Percentiles rank a stretch among this genome's conserved stretches.
Evolutionary conservation across 2,329 filamentous ascomycete species (phyloP).

Genomic region (Tolypocladium album): DNA sequence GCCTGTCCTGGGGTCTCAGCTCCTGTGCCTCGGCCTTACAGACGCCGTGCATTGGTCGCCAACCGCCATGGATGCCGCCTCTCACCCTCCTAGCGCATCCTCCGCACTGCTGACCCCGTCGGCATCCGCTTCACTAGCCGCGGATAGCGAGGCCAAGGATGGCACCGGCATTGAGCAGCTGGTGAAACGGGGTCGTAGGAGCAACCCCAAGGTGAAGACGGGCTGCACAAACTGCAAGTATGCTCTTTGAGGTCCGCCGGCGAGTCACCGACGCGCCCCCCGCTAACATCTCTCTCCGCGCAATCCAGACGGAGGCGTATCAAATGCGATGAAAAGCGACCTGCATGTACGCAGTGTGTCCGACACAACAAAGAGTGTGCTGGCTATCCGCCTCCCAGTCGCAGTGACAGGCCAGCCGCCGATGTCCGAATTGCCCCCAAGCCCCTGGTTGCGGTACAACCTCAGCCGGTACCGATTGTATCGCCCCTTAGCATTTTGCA

Average conservation of each 20-base stretch:
- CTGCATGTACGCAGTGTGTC: conserved; percentile 48
- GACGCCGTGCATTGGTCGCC: background rate
- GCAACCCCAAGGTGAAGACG: conserved; percentile 54
- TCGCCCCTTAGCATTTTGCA: conserved; percentile 5
- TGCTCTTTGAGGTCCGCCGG: conserved; percentile 18
- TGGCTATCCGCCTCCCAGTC: conserved; percentile 50
- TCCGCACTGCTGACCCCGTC: background rate
- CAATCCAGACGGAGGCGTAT: conserved; percentile 43
- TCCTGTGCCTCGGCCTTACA: background rate
- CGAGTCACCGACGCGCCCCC: background rate
- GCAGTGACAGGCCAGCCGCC: conserved; percentile 33
- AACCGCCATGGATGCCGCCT: background rate
- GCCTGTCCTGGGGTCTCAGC: background rate
- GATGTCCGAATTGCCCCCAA: conserved; percentile 40
- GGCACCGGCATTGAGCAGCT: background rate
- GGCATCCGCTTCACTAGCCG: background rate
- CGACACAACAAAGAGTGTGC: conserved; percentile 47
- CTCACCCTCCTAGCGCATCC: background rate
- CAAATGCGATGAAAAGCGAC: conserved; percentile 56
- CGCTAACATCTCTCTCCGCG: background rate
- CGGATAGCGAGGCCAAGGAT: background rate
- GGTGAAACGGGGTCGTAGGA: conserved; percentile 36
- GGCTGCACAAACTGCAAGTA: conserved; percentile 61
- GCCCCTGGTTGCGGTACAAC: conserved; percentile 19
- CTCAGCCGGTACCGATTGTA: conserved; percentile 7